phyloP scores from a whole-genome alignment of 2,329 filamentous ascomycete species.

The Colletotrichum tofieldiae region DNA sequence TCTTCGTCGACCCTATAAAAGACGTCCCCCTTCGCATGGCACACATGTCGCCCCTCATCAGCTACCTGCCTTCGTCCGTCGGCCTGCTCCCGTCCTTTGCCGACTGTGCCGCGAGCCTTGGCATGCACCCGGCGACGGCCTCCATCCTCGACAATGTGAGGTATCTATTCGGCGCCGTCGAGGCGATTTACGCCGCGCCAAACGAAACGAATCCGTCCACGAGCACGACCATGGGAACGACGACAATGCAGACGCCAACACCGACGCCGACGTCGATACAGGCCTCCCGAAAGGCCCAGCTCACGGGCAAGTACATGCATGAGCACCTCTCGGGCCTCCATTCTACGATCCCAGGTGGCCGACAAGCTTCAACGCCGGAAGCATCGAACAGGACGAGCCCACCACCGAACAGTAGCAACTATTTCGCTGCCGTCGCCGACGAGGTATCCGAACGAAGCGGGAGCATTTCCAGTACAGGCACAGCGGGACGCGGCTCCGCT shows the following conservation, averaged over 20 bases:
- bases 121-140: conserved; percentile 63
- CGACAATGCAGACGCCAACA: background rate
- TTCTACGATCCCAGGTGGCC: conserved; percentile 23
- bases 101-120: conserved; percentile 57
- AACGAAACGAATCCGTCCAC: conserved; percentile 9
- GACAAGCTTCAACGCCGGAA: conserved; percentile 7
- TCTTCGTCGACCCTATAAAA: conserved; percentile 55
- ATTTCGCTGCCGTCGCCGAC: conserved; percentile 4
- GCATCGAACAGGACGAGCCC: conserved; percentile 6
- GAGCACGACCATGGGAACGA: background rate
- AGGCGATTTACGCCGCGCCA: conserved; percentile 15
- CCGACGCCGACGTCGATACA: conserved; percentile 2
- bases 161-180: conserved; percentile 61
- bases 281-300: conserved; percentile 23
- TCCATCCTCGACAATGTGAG: conserved; percentile 68
- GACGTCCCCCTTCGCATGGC: conserved; percentile 59
- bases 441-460: conserved; percentile 19
- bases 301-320: conserved; percentile 27
- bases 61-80: conserved; percentile 51
- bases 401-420: background rate
- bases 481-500: conserved; percentile 19
- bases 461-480: conserved; percentile 23
- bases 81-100: conserved; percentile 60
- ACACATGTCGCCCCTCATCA: conserved; percentile 60
- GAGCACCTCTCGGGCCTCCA: conserved; percentile 28